These are phyloP conservation scores for Penicillium salamii DNA, from an alignment of 495 filamentous ascomycete genomes.

Conservation along the genomic window DNA sequence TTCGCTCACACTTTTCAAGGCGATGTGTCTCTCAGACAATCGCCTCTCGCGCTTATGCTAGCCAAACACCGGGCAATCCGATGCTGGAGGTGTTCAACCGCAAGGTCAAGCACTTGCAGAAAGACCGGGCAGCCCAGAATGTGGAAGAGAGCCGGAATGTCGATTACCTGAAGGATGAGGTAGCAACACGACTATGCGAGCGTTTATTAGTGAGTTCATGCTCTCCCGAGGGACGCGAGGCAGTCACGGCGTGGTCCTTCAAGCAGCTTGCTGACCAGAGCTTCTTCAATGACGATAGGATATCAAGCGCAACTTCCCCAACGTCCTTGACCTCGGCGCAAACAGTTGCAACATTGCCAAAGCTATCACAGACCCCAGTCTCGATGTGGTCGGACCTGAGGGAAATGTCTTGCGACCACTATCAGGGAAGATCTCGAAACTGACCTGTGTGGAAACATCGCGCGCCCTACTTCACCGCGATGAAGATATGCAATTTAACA, in stretches of 20 bases:
- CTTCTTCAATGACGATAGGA: conserved; percentile 54
- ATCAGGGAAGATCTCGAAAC: conserved; percentile 59
- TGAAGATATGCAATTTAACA: conserved; percentile 70
- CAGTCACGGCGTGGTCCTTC: no score
- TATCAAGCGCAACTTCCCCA: conserved; percentile 81
- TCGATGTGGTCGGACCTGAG: conserved; percentile 48
- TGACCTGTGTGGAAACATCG: conserved; percentile 82
- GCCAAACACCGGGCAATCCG: conserved; percentile 70
- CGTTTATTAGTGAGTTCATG: conserved; percentile 65
- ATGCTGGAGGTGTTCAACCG: conserved; percentile 89
- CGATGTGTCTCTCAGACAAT: conserved; percentile 12
- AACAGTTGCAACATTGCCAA: conserved; percentile 93
- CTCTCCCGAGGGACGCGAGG: conserved; percentile 1
- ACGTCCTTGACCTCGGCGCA: conserved; percentile 90
- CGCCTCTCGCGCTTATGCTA: conserved; percentile 60
- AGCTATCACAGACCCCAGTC: conserved; percentile 66
- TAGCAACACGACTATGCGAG: conserved; percentile 81
- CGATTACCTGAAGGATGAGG: conserved; percentile 91
- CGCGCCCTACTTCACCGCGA: conserved; percentile 78
- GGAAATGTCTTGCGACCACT: conserved; percentile 59
- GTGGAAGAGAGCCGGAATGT: conserved; percentile 68
- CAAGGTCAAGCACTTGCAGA: conserved; percentile 81
- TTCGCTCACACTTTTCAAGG: conserved; percentile 22
- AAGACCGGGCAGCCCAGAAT: conserved; percentile 75
- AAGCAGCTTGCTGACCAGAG: conserved; percentile 7